phyloP scores from a whole-genome alignment of 1,139 yeast species.

The Sugiyamaella japonica region DNA sequence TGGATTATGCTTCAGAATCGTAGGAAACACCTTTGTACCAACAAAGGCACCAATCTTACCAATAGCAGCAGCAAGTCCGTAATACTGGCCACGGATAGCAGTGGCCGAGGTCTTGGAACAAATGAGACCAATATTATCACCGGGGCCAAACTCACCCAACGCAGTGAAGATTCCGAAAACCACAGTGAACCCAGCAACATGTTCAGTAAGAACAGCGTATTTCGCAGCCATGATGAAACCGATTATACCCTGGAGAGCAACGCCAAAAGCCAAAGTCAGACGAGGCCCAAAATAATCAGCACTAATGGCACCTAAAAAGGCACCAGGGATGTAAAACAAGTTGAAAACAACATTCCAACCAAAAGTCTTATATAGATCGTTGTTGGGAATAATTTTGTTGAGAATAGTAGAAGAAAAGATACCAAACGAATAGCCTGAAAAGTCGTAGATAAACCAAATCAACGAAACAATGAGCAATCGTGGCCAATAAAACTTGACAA shows the following conservation, averaged over 20 bases:
- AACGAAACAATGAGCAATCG: slow-evolving; percentile 68
- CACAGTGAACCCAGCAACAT: slow-evolving; percentile 77
- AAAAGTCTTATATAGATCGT: slow-evolving; percentile 67
- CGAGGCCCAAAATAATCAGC: slow-evolving; percentile 93
- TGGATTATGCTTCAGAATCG: slow-evolving; percentile 53
- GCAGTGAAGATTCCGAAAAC: slow-evolving; percentile 84
- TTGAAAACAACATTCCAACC: slow-evolving; percentile 94
- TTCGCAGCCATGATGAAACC: slow-evolving; percentile 87
- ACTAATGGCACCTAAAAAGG: slow-evolving; percentile 75
- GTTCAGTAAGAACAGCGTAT: slow-evolving; percentile 54
- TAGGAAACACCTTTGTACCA: slow-evolving; percentile 86
- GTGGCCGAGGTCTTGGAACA: slow-evolving; percentile 88
- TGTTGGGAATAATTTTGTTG: slow-evolving; percentile 54
- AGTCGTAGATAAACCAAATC: slow-evolving; percentile 91
- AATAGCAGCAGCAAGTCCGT: slow-evolving; percentile 86
- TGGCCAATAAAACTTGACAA: slow-evolving; percentile 82
- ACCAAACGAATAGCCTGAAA: slow-evolving; percentile 84
- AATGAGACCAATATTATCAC: slow-evolving; percentile 84
- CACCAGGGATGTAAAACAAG: slow-evolving; percentile 86
- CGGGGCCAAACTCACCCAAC: slow-evolving; percentile 92
- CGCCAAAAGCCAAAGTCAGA: slow-evolving; percentile 68
- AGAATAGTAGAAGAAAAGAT: slow-evolving; percentile 73
- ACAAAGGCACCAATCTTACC: slow-evolving; percentile 93
- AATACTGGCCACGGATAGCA: slow-evolving; percentile 85
- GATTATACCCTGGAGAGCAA: slow-evolving; percentile 67